phyloP scores from a whole-genome alignment of 176 grass and related monocot species.

The Rhynchospora tenuis region DNA sequence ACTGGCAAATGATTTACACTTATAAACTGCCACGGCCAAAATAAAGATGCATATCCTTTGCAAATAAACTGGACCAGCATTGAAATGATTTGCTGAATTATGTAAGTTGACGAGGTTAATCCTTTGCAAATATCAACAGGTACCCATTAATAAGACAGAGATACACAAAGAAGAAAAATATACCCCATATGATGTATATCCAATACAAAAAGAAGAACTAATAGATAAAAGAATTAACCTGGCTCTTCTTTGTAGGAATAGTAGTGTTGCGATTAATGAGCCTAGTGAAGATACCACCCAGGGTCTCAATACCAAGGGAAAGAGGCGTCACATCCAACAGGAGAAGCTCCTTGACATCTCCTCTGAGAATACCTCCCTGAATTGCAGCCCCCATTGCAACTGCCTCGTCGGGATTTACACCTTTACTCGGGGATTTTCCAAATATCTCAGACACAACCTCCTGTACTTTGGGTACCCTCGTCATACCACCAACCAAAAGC shows the following conservation, averaged over 20 bases:
- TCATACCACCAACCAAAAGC: constrained; percentile 77
- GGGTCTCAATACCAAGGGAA: constrained; percentile 72
- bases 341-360: constrained; percentile 83
- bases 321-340: constrained; percentile 68
- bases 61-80: not conserved
- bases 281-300: constrained; percentile 72
- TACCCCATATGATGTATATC: not conserved
- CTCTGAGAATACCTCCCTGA: constrained; percentile 70
- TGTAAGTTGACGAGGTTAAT: not conserved
- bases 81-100: not conserved
- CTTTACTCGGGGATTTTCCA: constrained; percentile 62
- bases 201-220: not conserved
- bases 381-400: constrained; percentile 70
- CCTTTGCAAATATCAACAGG: not conserved
- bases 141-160: not conserved
- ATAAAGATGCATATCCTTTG: not conserved
- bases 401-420: constrained; percentile 74
- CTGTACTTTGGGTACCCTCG: constrained; percentile 75
- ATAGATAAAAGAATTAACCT: constrained; percentile 22
- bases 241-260: constrained; percentile 75
- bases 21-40: not conserved
- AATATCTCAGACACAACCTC: constrained; percentile 59
- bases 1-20: not conserved
- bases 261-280: constrained; percentile 80
- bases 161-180: not conserved